Evolutionary conservation across 345 rosid species (phyloP).

Genomic region (Hibiscus mutabilis): DNA sequence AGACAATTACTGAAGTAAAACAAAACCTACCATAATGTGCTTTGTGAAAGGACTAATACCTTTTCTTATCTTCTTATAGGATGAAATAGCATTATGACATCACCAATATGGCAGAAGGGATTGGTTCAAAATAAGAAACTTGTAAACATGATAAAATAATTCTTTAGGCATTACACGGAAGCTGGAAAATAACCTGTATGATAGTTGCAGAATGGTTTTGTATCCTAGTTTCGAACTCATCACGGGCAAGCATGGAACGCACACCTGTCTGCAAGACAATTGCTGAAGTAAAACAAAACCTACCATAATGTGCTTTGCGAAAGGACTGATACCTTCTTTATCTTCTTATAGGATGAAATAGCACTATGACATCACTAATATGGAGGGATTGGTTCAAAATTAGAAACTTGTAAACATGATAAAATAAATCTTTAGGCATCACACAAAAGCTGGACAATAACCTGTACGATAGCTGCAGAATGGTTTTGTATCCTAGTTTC

Average conservation of each 20-base stretch:
- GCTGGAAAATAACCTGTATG: conserved; percentile 44
- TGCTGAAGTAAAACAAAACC: conserved; percentile 33
- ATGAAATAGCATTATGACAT: conserved; percentile 37
- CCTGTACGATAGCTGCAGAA: conserved; percentile 68
- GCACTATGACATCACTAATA: conserved; percentile 53
- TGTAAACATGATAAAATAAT: conserved; percentile 12
- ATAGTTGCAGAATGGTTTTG: conserved; percentile 41
- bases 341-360: conserved; percentile 35
- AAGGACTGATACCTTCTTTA: conserved; percentile 36
- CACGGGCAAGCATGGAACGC: conserved; percentile 47
- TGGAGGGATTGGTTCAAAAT: conserved; percentile 25
- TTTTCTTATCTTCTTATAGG: conserved; percentile 35
- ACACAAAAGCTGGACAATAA: conserved; percentile 14
- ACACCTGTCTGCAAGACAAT: conserved; percentile 53
- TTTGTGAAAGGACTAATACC: conserved; percentile 39
- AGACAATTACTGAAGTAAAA: conserved; percentile 35
- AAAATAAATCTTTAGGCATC: conserved; percentile 7
- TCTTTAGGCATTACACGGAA: conserved; percentile 4
- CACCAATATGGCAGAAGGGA: conserved; percentile 56
- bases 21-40: conserved; percentile 34
- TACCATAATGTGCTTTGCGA: conserved; percentile 41
- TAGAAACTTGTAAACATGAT: conserved; percentile 8
- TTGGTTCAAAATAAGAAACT: conserved; percentile 10
- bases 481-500: conserved; percentile 23
- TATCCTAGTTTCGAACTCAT: conserved; percentile 29